Evolutionary conservation across 768 basidiomycete genomes (phyloP), one percentile per base, ranked within the genome.

Genomic region (Pleurotus eryngii): DNA sequence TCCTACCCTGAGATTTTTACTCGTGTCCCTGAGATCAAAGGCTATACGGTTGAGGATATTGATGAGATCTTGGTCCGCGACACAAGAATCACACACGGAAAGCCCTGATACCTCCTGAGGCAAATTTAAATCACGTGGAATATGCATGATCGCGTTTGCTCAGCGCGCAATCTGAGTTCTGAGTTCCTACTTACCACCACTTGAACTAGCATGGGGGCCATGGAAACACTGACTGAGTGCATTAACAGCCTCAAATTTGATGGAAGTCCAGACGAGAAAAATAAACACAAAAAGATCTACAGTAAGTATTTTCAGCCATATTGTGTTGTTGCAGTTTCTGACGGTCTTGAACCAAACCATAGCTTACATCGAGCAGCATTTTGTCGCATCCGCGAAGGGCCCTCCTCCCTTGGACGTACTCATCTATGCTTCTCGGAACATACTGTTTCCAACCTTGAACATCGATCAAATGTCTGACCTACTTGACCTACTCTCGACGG

Each of bases 401-500:
- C 24, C 57, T n/a, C 68, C 66, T 11, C 66, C 75, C 5, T 59
- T 76, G 15, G 63, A 70, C 18, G 38, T 71, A 40, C 53, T 76
- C 51, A 56, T 67, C 14, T 71, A 71, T 49, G 62, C 72, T 17
- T 63, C 75, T 56, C 60, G 69, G 18, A 65, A 64, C 57, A 72
- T 76, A 26, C 48, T 74, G 9, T 59, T 48, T 51, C 70, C 72
- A 24, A 58, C 53, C 4, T 59, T 70, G 35, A 55, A 59, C 38
- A 60, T 61, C 7, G 42, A 61, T 5, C 64, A 67, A 42, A 68
- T 71, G 30, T 67, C 69, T 9, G 68, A 74, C 18, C 64, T 78
- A 17, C 65, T 77, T 30, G 66, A 67, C 46, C 66, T 75, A 8
- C 60, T 76, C 26, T 67, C 73, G 11, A 73, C 68, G 49, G 67